Base-by-base conservation (phyloP, 78 protist species). In the Protostelium mycophagum region DNA sequence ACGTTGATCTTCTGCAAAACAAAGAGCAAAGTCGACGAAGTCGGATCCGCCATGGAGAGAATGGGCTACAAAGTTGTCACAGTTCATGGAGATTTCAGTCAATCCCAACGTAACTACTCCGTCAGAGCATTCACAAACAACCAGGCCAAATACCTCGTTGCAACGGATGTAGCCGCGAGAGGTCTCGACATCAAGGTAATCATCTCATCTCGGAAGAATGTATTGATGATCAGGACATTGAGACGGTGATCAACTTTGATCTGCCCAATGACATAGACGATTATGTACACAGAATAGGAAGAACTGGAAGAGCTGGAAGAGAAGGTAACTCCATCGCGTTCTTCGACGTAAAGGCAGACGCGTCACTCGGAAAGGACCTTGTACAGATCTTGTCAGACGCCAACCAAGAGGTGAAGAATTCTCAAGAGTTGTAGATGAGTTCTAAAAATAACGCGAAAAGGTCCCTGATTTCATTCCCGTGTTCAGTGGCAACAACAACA, bases 11-110 rank as follows among this genome's bases (percentile, higher is more conserved):
- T 51, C 73, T 51, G 73, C 73, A 51, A 51, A 16, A 51, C 73
- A 5, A 51, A 51, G 73, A 5, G 16, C 73, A 51, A 51, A 16
- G 73, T 51, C 5, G 73, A 51, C 73, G 73, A 51, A 51, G 73
- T 51, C 31, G 73, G 73, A 51, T 5, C 5, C 31, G 73, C 73
- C 73, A 5, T 51, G 73, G 31, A 51, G 31, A 51, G 73, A 51
- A 51, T 51, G 73, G 97, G 97, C 35, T 83, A 94, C 31, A 39
- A 63, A 38, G 95, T 91, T 0, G 96, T 90, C 10, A 97, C 91
- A 88, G 97, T 99, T 39, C 99, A 99, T 93, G 99, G 99, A 37
- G 99, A 99, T 94, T 97, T 99, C 37, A 28, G 95, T 9, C 99
- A 99, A 93, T 36, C 38, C 9, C 98, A 99, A 93, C 93, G 99